A percentile compares a stretch with the other conserved stretches of the same genome.
Evolutionary conservation across 2,329 filamentous ascomycete genomes (phyloP).

Genomic region (Fulvia fulva): DNA sequence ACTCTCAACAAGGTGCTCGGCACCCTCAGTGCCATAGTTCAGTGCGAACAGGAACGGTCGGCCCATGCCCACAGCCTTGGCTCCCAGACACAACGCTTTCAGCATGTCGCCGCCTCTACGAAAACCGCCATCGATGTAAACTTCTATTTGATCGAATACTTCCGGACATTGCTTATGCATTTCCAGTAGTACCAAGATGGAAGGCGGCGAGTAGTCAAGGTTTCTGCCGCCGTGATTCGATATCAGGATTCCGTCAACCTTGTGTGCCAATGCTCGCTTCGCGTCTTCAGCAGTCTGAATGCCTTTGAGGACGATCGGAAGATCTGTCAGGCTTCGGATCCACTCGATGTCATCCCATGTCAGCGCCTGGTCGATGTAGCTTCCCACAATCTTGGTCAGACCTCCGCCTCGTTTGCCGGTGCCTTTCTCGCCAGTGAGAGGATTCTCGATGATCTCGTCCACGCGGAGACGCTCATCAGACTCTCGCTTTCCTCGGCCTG

Average conservation of each 20-base stretch:
- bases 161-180: slow-evolving; percentile 57
- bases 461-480: slow-evolving; percentile 39
- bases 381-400: slow-evolving; percentile 51
- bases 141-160: slow-evolving; percentile 36
- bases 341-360: slow-evolving; percentile 46
- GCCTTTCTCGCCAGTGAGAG: slow-evolving; percentile 40
- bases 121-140: slow-evolving; percentile 63
- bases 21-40: slow-evolving; percentile 54
- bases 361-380: slow-evolving; percentile 53
- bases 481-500: slow-evolving; percentile 54
- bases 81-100: slow-evolving; percentile 63
- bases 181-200: slow-evolving; percentile 57
- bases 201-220: slow-evolving; percentile 39
- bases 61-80: slow-evolving; percentile 58
- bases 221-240: slow-evolving; percentile 47
- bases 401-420: slow-evolving; percentile 50
- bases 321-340: slow-evolving; percentile 30
- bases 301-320: slow-evolving; percentile 37
- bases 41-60: slow-evolving; percentile 57
- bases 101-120: slow-evolving; percentile 62
- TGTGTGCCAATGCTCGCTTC: slow-evolving; percentile 37
- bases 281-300: slow-evolving; percentile 39
- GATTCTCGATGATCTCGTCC: slow-evolving; percentile 18
- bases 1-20: slow-evolving; percentile 35
- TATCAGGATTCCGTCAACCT: slow-evolving; percentile 41